Base-by-base conservation (phyloP, 768 basidiomycete genomes). In the Pleurotus ostreatus region DNA sequence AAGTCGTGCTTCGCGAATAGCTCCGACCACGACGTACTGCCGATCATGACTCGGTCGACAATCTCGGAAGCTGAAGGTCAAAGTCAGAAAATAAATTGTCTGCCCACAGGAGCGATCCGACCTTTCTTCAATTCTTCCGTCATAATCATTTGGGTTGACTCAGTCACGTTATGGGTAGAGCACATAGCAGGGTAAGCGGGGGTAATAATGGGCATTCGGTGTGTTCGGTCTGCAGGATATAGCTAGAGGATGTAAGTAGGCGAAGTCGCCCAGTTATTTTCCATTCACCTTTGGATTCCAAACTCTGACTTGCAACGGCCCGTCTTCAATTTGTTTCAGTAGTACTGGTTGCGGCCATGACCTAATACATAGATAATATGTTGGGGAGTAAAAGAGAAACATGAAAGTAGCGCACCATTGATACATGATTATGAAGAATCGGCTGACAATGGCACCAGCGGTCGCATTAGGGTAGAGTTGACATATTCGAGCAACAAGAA, bases 171-270 rank as follows among this genome's bases (percentile, higher is more conserved):
- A 74, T 99, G 97, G 15, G 97, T 99, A 22, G 96, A 85, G 70
- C 96, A 98, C 96, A 99, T 99, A 5, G 96, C 88, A 46, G 97
- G 97, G 71, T 98, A 99, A 9, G 97, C 95, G 2, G 97, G 97
- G 1, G 97, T 99, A 63, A 99, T 98, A 65, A 99, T 98, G 11
- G 97, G 97, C 97, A 98, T 98, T 61, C 93, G 83, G 72, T 99
- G 97, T n/a, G 91, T 82, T 57, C 91, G 81, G 70, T 98, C 94
- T 58, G 84, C 84, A 4, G 94, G 94, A 69, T 96, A 98, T 55
- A 97, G 70, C 90, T 95, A 39, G 49, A 38, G 13, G 8, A 46
- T 30, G 45, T 56, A 63, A 26, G 37, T 22, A 25, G 49, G 5
- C 23, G 12, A 38, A 55, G 18, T 34, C 9, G 37, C 34, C 43